phyloP scores from a whole-genome alignment of 139 green algal genomes.

The Gonium pectorale region DNA sequence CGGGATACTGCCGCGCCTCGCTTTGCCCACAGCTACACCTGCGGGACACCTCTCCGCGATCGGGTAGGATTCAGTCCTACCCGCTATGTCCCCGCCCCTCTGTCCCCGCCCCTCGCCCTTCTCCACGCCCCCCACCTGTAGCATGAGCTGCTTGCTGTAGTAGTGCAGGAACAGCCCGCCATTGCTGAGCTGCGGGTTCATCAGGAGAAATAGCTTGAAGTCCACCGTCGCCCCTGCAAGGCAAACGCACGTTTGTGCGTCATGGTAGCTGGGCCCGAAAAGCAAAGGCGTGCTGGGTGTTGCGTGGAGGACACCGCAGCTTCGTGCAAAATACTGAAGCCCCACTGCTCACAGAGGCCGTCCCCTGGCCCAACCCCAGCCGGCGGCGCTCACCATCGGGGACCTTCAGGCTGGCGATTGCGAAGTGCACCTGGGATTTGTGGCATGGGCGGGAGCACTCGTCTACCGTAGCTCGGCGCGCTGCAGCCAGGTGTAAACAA shows the following conservation, averaged over 20 bases:
- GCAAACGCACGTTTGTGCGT: too few species aligned
- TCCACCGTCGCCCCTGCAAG: background rate
- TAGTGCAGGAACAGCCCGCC: conserved; percentile 44
- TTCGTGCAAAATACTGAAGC: too few species aligned
- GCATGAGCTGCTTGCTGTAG: conserved; percentile 36
- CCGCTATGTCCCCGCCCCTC: background rate
- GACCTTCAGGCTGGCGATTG: conserved; percentile 21
- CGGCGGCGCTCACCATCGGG: background rate
- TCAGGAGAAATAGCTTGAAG: conserved; percentile 22
- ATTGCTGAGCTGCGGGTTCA: conserved; percentile 34
- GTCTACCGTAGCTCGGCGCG: too few species aligned
- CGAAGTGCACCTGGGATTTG: too few species aligned
- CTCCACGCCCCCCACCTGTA: background rate
- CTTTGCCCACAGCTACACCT: background rate
- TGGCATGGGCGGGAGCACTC: too few species aligned
- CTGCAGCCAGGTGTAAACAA: too few species aligned
- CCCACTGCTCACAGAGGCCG: background rate
- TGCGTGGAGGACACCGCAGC: too few species aligned
- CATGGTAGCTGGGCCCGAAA: too few species aligned
- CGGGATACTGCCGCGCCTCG: background rate
- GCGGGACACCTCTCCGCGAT: too few species aligned
- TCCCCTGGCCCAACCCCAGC: too few species aligned
- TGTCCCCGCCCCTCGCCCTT: background rate
- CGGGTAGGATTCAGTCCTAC: too few species aligned
- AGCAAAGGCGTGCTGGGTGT: too few species aligned